phyloP scores from a whole-genome alignment of 2,329 filamentous ascomycete genomes.

The Sporothrix protearum region DNA sequence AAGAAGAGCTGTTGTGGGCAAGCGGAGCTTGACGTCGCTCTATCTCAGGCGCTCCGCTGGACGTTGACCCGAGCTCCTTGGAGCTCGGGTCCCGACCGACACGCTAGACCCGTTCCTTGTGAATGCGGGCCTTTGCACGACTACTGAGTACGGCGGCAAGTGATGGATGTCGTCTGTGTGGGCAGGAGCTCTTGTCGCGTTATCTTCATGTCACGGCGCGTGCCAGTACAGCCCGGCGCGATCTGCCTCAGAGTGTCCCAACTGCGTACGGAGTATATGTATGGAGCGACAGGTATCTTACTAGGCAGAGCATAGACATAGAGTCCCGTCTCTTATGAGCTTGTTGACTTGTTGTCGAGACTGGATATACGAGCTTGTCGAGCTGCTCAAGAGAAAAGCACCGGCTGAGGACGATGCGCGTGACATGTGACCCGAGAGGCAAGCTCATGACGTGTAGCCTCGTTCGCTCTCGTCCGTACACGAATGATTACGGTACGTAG shows the following conservation, averaged over 20 bases:
- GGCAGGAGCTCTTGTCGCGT: background rate
- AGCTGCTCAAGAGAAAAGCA: background rate
- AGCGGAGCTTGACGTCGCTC: background rate
- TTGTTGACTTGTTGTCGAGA: background rate
- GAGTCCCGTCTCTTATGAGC: background rate
- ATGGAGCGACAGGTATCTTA: background rate
- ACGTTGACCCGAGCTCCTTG: background rate
- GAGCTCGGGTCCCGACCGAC: background rate
- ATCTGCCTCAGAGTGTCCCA: background rate
- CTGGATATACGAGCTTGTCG: background rate
- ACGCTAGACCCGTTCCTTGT: background rate
- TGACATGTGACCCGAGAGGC: background rate
- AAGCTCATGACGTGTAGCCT: background rate
- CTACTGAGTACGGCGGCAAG: background rate
- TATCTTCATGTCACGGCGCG: background rate
- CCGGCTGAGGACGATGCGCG: background rate
- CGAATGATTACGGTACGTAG: background rate
- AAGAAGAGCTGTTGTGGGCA: slow-evolving; percentile 3
- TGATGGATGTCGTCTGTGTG: background rate
- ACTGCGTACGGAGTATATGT: too few species aligned
- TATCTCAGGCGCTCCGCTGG: background rate
- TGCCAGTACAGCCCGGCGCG: background rate
- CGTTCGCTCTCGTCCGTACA: background rate
- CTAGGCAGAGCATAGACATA: too few species aligned
- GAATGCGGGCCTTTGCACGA: background rate